Conservation (phyloP, 2,329 filamentous ascomycete genomes). For the Penicillium sclerotigenum region DNA sequence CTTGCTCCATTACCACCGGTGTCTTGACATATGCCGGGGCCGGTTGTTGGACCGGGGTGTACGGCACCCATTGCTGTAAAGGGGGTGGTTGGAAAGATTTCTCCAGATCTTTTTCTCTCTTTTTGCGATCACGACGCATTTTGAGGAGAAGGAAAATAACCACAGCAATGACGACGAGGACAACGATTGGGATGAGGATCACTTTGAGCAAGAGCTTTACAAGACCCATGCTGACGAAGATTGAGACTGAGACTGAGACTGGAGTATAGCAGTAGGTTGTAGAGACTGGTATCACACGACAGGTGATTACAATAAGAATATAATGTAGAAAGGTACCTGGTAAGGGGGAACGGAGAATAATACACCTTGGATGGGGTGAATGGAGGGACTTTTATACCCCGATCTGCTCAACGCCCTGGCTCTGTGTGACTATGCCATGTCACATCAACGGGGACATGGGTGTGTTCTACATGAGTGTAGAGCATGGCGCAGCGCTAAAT, state of each 20-base stretch:
- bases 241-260: no score
- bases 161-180: constrained; percentile 11
- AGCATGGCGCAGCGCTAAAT: constrained; percentile 2
- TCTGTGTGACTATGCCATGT: constrained; percentile 2
- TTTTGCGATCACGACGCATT: constrained; percentile 12
- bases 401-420: background rate
- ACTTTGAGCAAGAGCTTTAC: constrained; percentile 22
- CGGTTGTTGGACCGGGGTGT: constrained; percentile 16
- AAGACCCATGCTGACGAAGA: constrained; percentile 16
- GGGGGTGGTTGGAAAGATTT: constrained; percentile 16
- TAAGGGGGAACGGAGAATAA: no score
- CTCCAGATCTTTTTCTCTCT: constrained; percentile 11
- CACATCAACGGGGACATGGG: background rate
- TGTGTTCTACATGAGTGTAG: background rate
- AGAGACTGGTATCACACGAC: background rate
- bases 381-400: constrained; percentile 1
- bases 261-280: background rate
- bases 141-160: constrained; percentile 9
- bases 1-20: constrained; percentile 15
- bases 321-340: background rate
- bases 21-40: constrained; percentile 9
- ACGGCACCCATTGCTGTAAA: constrained; percentile 18
- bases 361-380: background rate
- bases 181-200: constrained; percentile 20
- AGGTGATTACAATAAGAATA: background rate